Evolutionary conservation across 2,329 filamentous ascomycete species (phyloP).

Genomic region (Mollisia scopiformis): DNA sequence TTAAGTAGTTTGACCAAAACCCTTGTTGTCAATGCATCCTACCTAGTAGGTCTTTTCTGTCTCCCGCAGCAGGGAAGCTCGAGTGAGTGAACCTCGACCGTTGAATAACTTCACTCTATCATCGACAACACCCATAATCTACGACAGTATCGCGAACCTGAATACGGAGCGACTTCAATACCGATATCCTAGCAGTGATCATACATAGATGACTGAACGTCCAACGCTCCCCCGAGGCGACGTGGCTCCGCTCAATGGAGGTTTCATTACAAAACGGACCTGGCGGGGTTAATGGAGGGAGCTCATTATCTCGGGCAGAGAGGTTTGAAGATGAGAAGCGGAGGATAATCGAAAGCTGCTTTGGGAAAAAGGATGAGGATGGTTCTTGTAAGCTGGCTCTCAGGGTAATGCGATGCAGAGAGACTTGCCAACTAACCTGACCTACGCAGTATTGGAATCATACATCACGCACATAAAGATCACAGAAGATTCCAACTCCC

Average conservation of each 20-base stretch:
- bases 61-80: not conserved
- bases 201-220: slow-evolving; percentile 28
- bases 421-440: slow-evolving; percentile 26
- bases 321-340: slow-evolving; percentile 96
- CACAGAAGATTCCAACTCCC: slow-evolving; percentile 81
- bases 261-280: too few relatives aligned
- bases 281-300: slow-evolving; percentile 32
- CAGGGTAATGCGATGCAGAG: not conserved
- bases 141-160: slow-evolving; percentile 3
- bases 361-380: slow-evolving; percentile 85
- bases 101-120: not conserved
- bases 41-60: not conserved
- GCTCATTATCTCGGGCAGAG: slow-evolving; percentile 60
- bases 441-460: slow-evolving; percentile 72
- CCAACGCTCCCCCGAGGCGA: slow-evolving; percentile 20
- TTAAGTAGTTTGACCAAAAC: not conserved
- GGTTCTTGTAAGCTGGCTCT: slow-evolving; percentile 66
- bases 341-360: slow-evolving; percentile 93
- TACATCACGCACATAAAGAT: slow-evolving; percentile 98
- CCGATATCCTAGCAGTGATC: slow-evolving; percentile 1
- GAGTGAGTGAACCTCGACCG: not conserved
- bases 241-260: too few relatives aligned
- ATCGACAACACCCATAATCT: too few relatives aligned
- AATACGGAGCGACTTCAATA: slow-evolving; percentile 13
- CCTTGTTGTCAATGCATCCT: not conserved